Base-by-base conservation (phyloP, 331 rosid genomes). In the Arachis monticola region DNA sequence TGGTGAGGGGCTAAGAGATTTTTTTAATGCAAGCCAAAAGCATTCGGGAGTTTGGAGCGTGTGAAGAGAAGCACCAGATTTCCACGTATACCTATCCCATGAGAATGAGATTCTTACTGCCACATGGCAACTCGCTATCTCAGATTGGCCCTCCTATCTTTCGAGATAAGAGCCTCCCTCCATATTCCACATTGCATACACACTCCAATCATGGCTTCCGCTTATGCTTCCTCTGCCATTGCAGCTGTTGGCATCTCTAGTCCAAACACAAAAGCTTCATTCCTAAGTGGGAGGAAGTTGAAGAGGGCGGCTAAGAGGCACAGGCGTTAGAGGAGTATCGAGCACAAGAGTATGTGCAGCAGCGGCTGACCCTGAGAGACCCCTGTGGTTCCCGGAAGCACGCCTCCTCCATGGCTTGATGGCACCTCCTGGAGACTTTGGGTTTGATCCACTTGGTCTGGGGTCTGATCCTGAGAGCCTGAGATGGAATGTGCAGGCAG, bases 61-160 rank as follows among this genome's bases (percentile, higher is more conserved):
- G 75, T 42, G 82, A 85, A 46, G 89, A 87, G 88, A 40, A 78
- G 67, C 92, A 87, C 89, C 46, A 78, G 67, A 27, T 78, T 70
- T 27, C 75, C 72, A 74, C 77, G 80, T 73, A 74, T 62, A 80
- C 86, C 64, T 35, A 47, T 60, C 71, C 70, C 7, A 40, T 38
- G 74, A 84, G 96, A 38, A 38, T 38, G 30, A 27, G 30, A 88
- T 88, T 90, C 79, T 80, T 5, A 5, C 22, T 45, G 85, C 89
- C 91, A 88, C 92, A 69, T 90, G 48, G 9, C 93, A 84, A 4
- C 40, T 40, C 70, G 47, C 4, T 48, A 78, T 55, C 87, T 85
- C 83, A 60, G 12, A 64, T 74, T 70, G 17, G 35, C 79, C 59
- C 85, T 76, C 75, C 84, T 86, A 85, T 87, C 96, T 83, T 80